phyloP scores from a whole-genome alignment of 1,284 basidiomycete species.

The Stygiomarasmius scandens region DNA sequence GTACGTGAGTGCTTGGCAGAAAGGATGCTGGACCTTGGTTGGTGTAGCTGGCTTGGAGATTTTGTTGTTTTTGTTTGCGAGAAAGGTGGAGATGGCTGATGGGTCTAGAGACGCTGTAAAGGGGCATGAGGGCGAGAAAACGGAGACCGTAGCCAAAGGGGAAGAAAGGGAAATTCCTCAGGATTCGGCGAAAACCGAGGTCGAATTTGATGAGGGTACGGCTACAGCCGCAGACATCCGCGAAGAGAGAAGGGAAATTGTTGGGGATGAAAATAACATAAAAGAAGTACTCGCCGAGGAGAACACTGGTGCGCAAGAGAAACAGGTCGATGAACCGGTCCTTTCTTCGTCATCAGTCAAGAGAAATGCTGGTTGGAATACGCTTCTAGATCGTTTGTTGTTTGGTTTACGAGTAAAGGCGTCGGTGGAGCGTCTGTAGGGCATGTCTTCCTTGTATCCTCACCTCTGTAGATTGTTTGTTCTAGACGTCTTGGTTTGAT shows the following conservation, averaged over 20 bases:
- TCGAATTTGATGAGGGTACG: neutral
- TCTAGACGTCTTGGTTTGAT: no score
- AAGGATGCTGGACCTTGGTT: constrained; percentile 14
- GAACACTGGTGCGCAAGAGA: neutral
- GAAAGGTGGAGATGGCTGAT: constrained; percentile 11
- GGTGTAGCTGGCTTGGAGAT: constrained; percentile 16
- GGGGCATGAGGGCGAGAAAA: neutral
- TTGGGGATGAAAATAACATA: neutral
- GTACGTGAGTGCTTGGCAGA: constrained; percentile 18
- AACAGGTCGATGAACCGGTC: neutral
- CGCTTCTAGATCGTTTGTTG: neutral
- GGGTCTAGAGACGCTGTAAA: neutral
- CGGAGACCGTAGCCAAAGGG: neutral
- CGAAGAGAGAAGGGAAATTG: no score
- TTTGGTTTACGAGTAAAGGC: neutral
- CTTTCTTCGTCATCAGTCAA: neutral
- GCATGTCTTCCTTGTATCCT: no score
- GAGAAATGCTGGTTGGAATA: neutral
- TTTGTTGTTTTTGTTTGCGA: constrained; percentile 14
- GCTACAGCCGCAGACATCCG: neutral
- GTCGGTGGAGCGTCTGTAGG: no score
- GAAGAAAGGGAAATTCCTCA: no score
- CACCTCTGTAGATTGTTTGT: no score
- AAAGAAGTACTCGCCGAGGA: neutral
- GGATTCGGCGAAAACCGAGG: no score